Evolutionary conservation across 768 basidiomycete genomes (phyloP).

Genomic region (Boletus subparvulus): DNA sequence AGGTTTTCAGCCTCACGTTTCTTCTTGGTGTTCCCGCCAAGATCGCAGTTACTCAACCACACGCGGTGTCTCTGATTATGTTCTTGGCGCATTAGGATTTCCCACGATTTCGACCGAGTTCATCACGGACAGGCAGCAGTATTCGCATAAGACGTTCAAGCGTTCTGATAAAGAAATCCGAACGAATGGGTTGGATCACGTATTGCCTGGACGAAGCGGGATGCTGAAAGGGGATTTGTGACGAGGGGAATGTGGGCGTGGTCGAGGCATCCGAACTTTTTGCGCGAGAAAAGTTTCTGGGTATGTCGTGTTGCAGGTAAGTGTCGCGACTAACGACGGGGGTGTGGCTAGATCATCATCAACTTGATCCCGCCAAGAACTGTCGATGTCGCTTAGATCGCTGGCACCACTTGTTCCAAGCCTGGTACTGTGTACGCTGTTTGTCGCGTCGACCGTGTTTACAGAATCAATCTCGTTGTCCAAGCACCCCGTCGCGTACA

Average conservation of each 20-base stretch:
- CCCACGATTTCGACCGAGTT: conserved; percentile 68
- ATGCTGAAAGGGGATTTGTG: conserved; percentile 77
- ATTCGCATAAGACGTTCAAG: conserved; percentile 80
- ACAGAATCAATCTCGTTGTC: conserved; percentile 75
- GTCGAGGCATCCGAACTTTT: conserved; percentile 89
- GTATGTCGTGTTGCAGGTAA: conserved; percentile 37
- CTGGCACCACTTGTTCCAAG: conserved; percentile 51
- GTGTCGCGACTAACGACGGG: neutral
- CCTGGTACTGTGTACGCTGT: conserved; percentile 63
- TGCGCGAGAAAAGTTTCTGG: conserved; percentile 89
- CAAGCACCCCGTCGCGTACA: conserved; percentile 74
- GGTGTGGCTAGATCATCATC: conserved; percentile 54
- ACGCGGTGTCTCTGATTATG: conserved; percentile 57
- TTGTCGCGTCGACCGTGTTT: conserved; percentile 73
- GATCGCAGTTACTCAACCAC: conserved; percentile 53
- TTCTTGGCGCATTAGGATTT: conserved; percentile 59
- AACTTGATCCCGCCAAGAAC: conserved; percentile 53
- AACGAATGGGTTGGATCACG: conserved; percentile 65
- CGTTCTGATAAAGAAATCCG: conserved; percentile 37
- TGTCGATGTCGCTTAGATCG: conserved; percentile 26
- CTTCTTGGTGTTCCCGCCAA: conserved; percentile 63
- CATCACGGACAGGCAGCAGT: conserved; percentile 90
- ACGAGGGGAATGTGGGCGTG: conserved; percentile 86
- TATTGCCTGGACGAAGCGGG: conserved; percentile 63
- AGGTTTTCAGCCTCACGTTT: conserved; percentile 61